Evolutionary conservation across 805 yeast genomes (phyloP).

Genomic region (Starmera caribaea): DNA sequence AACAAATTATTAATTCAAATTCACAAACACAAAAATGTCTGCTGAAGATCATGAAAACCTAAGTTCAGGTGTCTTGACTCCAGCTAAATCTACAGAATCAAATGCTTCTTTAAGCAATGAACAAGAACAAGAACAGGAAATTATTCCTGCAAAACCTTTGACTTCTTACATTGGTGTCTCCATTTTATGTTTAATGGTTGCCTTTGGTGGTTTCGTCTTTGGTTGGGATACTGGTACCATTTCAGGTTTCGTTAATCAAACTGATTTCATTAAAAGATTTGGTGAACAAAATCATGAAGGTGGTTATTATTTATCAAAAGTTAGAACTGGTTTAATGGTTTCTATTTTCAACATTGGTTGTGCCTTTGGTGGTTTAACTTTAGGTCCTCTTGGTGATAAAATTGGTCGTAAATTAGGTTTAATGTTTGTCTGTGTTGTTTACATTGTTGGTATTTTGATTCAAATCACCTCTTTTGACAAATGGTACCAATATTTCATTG

Average conservation of each 20-base stretch:
- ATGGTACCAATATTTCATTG: slow-evolving; percentile 68
- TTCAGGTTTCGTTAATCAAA: slow-evolving; percentile 54
- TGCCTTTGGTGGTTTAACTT: slow-evolving; percentile 59
- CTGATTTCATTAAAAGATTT: slow-evolving; percentile 47
- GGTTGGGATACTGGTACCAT: slow-evolving; percentile 82
- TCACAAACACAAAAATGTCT: slow-evolving; percentile 6
- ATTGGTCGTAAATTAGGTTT: slow-evolving; percentile 60
- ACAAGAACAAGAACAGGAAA: neutral
- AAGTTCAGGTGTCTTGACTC: slow-evolving; percentile 13
- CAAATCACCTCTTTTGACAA: slow-evolving; percentile 44
- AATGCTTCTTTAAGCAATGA: neutral
- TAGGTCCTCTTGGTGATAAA: slow-evolving; percentile 50
- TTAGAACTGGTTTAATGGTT: slow-evolving; percentile 47
- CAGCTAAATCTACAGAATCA: slow-evolving; percentile 7
- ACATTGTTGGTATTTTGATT: slow-evolving; percentile 57
- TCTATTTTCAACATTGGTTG: slow-evolving; percentile 66
- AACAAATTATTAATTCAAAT: no score
- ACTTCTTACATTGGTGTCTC: slow-evolving; percentile 21
- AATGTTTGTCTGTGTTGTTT: slow-evolving; percentile 50
- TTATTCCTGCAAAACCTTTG: slow-evolving; percentile 23
- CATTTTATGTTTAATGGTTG: slow-evolving; percentile 33
- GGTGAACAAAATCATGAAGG: slow-evolving; percentile 40
- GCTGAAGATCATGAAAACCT: slow-evolving; percentile 3
- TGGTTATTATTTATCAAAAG: slow-evolving; percentile 35
- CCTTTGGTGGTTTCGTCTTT: slow-evolving; percentile 70